Evolutionary conservation across 768 basidiomycete genomes (phyloP), one percentile per base, ranked within the genome.

Genomic region (Tulasnella sp.): DNA sequence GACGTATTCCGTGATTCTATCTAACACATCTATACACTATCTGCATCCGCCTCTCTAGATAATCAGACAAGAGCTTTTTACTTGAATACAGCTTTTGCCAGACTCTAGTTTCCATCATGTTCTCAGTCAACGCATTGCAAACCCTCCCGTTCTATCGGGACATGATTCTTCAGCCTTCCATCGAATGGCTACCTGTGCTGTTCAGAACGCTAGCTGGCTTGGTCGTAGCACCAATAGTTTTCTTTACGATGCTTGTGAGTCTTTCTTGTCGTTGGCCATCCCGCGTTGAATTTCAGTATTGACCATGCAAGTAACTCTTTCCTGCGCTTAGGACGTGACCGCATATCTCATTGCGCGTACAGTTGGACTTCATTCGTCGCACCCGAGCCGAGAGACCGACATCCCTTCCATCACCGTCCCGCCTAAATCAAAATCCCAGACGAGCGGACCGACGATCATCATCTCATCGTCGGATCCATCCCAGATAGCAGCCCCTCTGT

Each of bases 301-400:
- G 45, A 19, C 25, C 45, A 10, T 48, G 10, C 45, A 19, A 19
- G n/a, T 21, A 48, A 48, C 5, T 27, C n/a, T 48, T 5, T 19
- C 25, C 5, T 11, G 7, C 5, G 7, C 27, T 21, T 41, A 59
- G 57, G 57, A 59, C 29, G 31, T 59, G 21, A 42, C 57, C 19
- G 57, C 57, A 29, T 59, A 59, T 45, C 49, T 59, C n/a, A 59
- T 59, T 24, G 57, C 57, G 31, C 57, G 57, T n/a, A 59, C 57
- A 17, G 44, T 59, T 24, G 57, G 57, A 9, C 19, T 43, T 19
- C 54, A 38, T 15, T 38, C 34, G 34, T 38, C 54, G 42, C 54
- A 55, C 25, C 54, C 41, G 5, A 38, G 44, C 24, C 54, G 54
- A 29, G 41, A 43, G n/a, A 22, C 54, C 2, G 21, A 42, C 54